Percentiles rank a stretch among this genome's conserved stretches.
Evolutionary conservation across 805 yeast genomes (phyloP).

Genomic region (Nakazawaea anatomiae): DNA sequence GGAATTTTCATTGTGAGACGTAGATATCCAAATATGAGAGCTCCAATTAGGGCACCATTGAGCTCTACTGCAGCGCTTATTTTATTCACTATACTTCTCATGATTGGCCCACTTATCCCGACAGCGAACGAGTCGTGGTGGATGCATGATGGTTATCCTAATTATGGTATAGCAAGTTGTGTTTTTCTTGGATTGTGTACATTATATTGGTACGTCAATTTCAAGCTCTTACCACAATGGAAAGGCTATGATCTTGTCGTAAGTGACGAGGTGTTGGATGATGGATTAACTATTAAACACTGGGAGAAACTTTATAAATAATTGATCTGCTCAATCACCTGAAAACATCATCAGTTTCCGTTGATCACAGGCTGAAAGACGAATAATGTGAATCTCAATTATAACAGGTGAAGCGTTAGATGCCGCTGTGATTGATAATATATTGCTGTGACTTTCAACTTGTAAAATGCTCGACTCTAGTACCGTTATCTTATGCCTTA

Average conservation of each 20-base stretch:
- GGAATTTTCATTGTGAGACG: constrained; percentile 52
- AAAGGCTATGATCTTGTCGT: constrained; percentile 40
- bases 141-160: constrained; percentile 35
- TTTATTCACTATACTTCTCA: constrained; percentile 38
- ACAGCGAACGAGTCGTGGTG: constrained; percentile 23
- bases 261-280: constrained; percentile 36
- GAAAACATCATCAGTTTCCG: too few relatives aligned
- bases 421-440: too few relatives aligned
- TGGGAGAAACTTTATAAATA: constrained; percentile 40
- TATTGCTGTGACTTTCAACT: too few relatives aligned
- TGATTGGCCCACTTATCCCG: constrained; percentile 47
- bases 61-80: constrained; percentile 43
- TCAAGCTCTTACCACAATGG: constrained; percentile 38
- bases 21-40: constrained; percentile 39
- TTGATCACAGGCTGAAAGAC: too few relatives aligned
- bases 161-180: constrained; percentile 43
- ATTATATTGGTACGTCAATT: constrained; percentile 52
- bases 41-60: constrained; percentile 46
- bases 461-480: too few relatives aligned
- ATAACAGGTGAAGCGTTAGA: too few relatives aligned
- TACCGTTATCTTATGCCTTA: too few relatives aligned
- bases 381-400: too few relatives aligned
- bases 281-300: constrained; percentile 51
- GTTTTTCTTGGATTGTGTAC: constrained; percentile 35
- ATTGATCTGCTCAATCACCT: background rate